Conservation (phyloP, 2,329 filamentous ascomycete genomes). For the Ophiosphaerella herpotricha region DNA sequence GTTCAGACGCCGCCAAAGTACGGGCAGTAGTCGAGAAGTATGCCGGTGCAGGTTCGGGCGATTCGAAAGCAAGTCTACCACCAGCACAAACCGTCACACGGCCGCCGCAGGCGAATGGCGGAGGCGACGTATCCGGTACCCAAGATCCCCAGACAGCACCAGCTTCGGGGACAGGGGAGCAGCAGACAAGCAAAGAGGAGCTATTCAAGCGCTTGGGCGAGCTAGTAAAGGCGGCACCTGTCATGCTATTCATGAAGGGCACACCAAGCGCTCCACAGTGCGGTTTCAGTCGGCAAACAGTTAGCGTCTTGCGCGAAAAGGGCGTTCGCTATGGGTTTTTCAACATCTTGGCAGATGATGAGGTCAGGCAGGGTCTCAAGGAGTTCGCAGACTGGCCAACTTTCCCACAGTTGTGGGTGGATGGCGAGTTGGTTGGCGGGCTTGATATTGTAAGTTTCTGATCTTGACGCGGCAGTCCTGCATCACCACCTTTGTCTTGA, state of each 20-base stretch:
- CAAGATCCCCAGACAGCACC: slow-evolving; percentile 54
- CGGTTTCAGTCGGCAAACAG: slow-evolving; percentile 89
- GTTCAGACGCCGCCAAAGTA: slow-evolving; percentile 85
- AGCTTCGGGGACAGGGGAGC: slow-evolving; percentile 44
- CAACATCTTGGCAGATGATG: slow-evolving; percentile 96
- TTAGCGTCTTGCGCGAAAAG: slow-evolving; percentile 83
- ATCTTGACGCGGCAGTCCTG: too few species aligned
- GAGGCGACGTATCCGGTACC: slow-evolving; percentile 45
- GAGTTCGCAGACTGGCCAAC: slow-evolving; percentile 99
- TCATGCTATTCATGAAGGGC: slow-evolving; percentile 99
- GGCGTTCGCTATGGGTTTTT: slow-evolving; percentile 98
- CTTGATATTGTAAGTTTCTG: slow-evolving; percentile 82
- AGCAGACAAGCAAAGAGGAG: slow-evolving; percentile 71
- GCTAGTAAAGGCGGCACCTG: slow-evolving; percentile 90
- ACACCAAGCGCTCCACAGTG: slow-evolving; percentile 85
- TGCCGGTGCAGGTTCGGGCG: slow-evolving; percentile 58
- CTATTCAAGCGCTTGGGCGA: slow-evolving; percentile 79
- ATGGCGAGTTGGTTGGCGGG: slow-evolving; percentile 88
- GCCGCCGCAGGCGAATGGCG: slow-evolving; percentile 44
- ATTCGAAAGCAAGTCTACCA: slow-evolving; percentile 45
- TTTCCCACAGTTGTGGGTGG: slow-evolving; percentile 91
- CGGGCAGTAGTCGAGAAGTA: slow-evolving; percentile 84
- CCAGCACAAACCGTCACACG: slow-evolving; percentile 52
- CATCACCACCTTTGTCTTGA: too few species aligned
- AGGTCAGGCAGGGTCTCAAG: slow-evolving; percentile 94